Evolutionary conservation across 257 asterid species (phyloP).

Genomic region (Anisodus tanguticus): DNA sequence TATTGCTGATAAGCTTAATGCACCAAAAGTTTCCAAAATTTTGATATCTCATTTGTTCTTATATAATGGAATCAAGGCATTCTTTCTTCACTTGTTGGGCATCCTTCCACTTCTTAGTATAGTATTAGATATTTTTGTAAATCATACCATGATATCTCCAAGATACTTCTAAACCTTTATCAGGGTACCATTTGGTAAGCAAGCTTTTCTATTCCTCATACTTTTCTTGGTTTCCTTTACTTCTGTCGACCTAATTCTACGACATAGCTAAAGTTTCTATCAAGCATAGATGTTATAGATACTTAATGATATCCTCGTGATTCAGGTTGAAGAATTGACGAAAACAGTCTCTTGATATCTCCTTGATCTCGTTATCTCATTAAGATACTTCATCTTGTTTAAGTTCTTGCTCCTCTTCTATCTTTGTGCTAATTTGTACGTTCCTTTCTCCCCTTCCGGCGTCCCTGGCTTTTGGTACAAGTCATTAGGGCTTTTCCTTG

Average conservation of each 20-base stretch:
- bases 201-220: background rate
- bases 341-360: background rate
- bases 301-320: background rate
- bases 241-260: background rate
- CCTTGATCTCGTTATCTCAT: background rate
- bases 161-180: background rate
- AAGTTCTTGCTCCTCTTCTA: constrained; percentile 12
- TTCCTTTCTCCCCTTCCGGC: background rate
- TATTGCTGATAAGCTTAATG: background rate
- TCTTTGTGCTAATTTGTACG: background rate
- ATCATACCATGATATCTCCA: background rate
- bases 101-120: background rate
- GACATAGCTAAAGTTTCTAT: background rate
- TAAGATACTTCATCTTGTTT: constrained; percentile 1
- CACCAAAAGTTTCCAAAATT: background rate
- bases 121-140: background rate
- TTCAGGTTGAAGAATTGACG: background rate
- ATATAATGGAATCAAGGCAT: background rate
- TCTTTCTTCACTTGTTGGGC: background rate
- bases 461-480: background rate
- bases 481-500: background rate
- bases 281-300: background rate
- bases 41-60: background rate
- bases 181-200: background rate
- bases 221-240: background rate